Conservation (phyloP, 305 asterid species). For the Fraxinus ornus region DNA sequence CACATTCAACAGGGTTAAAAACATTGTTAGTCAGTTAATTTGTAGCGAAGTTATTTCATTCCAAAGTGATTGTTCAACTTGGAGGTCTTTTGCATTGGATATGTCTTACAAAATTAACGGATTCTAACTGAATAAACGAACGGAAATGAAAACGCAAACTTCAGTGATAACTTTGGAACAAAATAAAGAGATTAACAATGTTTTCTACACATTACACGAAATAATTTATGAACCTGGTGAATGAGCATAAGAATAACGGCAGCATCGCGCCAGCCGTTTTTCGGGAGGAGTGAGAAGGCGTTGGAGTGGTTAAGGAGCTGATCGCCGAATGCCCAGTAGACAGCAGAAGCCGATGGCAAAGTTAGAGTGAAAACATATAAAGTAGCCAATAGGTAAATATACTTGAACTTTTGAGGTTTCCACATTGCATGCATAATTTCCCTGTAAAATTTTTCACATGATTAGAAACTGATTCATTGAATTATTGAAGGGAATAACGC, state of each 20-base stretch:
- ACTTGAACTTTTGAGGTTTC: slow-evolving; percentile 79
- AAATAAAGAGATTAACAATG: not conserved
- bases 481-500: slow-evolving; percentile 1
- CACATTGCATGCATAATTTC: slow-evolving; percentile 91
- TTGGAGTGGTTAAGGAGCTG: slow-evolving; percentile 67
- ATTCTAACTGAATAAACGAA: too few species aligned
- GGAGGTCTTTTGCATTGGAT: not conserved
- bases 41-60: not conserved
- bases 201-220: not conserved
- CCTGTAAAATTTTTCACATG: slow-evolving; percentile 29
- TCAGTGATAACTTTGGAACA: not conserved
- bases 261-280: slow-evolving; percentile 59
- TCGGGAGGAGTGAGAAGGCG: slow-evolving; percentile 72
- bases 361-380: slow-evolving; percentile 75
- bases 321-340: slow-evolving; percentile 83
- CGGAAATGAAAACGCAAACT: not conserved
- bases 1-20: not conserved
- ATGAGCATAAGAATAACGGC: slow-evolving; percentile 91
- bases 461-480: not conserved
- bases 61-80: not conserved
- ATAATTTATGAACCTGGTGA: slow-evolving; percentile 50
- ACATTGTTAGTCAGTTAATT: not conserved
- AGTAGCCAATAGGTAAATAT: slow-evolving; percentile 62
- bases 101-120: not conserved
- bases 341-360: slow-evolving; percentile 66